Conservation (phyloP, 495 filamentous ascomycete species). For the Daldinia bambusicola region DNA sequence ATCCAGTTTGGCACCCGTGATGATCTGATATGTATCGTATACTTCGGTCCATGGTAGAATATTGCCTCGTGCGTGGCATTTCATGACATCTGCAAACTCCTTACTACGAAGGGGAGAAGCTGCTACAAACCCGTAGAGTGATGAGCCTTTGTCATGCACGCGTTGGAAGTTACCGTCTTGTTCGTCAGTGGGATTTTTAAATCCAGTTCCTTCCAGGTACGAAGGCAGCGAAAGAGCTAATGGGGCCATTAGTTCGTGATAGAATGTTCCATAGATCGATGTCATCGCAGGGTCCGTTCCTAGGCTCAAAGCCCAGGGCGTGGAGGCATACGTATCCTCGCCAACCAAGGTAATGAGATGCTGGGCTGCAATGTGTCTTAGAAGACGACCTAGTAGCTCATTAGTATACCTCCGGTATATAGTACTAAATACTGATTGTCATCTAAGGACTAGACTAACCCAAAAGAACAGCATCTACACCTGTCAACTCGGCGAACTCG, state of each 20-base stretch:
- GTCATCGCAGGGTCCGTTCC: not conserved
- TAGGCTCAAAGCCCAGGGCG: not conserved
- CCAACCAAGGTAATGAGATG: not conserved
- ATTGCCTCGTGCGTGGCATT: not conserved
- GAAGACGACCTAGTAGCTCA: not conserved
- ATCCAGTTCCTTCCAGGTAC: no score
- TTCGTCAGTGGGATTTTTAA: no score
- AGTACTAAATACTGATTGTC: no score
- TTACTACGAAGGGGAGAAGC: not conserved
- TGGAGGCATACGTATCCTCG: not conserved
- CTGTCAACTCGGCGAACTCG: no score
- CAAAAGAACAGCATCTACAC: no score
- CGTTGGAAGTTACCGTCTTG: not conserved
- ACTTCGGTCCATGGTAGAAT: not conserved
- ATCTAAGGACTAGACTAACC: no score
- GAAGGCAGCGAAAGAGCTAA: no score
- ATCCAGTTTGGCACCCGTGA: not conserved
- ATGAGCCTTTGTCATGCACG: not conserved
- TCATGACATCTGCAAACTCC: not conserved
- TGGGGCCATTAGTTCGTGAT: no score
- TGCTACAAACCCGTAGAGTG: not conserved
- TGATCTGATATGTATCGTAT: not conserved
- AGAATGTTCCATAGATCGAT: no score
- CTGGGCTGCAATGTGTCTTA: not conserved
- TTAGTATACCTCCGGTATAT: no score